Percentiles rank a stretch among this genome's conserved stretches.
phyloP scores from a whole-genome alignment of 495 filamentous ascomycete genomes.

The Trypethelium eluteriae region DNA sequence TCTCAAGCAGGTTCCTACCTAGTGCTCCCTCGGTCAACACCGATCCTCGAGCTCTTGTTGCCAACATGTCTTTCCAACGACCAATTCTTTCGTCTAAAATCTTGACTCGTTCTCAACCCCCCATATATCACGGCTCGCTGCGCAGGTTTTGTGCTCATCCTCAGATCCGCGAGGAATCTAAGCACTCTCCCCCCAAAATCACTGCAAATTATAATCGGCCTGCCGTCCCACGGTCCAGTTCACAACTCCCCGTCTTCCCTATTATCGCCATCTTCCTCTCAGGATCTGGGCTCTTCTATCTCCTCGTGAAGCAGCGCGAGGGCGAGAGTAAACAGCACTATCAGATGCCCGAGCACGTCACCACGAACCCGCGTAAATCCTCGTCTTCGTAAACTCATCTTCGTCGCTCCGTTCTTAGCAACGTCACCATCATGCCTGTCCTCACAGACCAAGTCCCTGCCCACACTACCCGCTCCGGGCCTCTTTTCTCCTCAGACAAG shows the following conservation, averaged over 20 bases:
- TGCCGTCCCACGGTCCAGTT: background rate
- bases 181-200: background rate
- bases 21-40: too few relatives aligned
- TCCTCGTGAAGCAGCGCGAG: slow-evolving; percentile 54
- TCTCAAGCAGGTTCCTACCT: too few relatives aligned
- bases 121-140: background rate
- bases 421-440: slow-evolving; percentile 37
- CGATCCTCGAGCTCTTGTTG: too few relatives aligned
- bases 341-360: slow-evolving; percentile 19
- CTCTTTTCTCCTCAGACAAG: slow-evolving; percentile 69
- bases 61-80: background rate
- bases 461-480: slow-evolving; percentile 44
- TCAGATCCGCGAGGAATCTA: background rate
- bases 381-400: slow-evolving; percentile 22
- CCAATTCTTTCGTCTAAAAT: background rate
- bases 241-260: slow-evolving; percentile 56
- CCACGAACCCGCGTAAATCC: background rate
- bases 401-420: slow-evolving; percentile 10
- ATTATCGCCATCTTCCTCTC: slow-evolving; percentile 53
- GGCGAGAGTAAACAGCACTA: slow-evolving; percentile 28
- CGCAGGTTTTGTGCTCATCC: background rate
- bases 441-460: slow-evolving; percentile 38
- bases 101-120: background rate
- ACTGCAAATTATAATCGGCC: background rate
- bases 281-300: slow-evolving; percentile 53